Conservation (phyloP, 2,329 filamentous ascomycete species). For the Purpureocillium lavendulum region DNA sequence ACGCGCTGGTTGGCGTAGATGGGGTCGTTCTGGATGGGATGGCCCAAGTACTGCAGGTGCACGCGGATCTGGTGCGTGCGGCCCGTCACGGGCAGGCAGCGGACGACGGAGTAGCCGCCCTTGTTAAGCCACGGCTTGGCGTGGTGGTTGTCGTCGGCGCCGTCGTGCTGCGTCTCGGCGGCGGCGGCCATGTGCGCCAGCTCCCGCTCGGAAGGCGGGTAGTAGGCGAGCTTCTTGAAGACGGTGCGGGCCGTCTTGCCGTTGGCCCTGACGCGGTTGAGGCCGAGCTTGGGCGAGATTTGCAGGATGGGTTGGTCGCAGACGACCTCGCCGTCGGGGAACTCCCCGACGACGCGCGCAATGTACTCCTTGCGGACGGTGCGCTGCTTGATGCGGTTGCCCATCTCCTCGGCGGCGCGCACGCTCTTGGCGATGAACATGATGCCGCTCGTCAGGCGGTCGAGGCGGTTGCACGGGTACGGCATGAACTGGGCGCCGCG, state of each 20-base stretch:
- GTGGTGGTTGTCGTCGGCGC: slow-evolving; percentile 7
- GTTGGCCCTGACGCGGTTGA: slow-evolving; percentile 90
- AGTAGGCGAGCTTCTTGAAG: slow-evolving; percentile 89
- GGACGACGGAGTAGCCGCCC: slow-evolving; percentile 86
- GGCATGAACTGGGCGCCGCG: slow-evolving; percentile 46
- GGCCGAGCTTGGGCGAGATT: slow-evolving; percentile 88
- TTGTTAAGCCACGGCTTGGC: slow-evolving; percentile 38
- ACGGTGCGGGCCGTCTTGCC: slow-evolving; percentile 86
- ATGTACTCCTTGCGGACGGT: slow-evolving; percentile 94
- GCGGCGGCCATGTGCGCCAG: not conserved
- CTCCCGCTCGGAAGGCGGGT: slow-evolving; percentile 45
- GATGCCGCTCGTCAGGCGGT: slow-evolving; percentile 87
- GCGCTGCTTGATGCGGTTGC: slow-evolving; percentile 65
- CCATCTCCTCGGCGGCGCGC: slow-evolving; percentile 69
- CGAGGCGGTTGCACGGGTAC: slow-evolving; percentile 81
- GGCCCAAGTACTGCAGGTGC: slow-evolving; percentile 86
- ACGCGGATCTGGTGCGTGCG: slow-evolving; percentile 93
- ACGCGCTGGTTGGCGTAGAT: slow-evolving; percentile 95
- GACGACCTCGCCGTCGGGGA: slow-evolving; percentile 83
- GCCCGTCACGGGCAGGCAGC: slow-evolving; percentile 87
- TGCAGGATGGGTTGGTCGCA: slow-evolving; percentile 91
- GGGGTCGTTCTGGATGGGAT: slow-evolving; percentile 94
- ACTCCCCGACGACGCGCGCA: slow-evolving; percentile 81
- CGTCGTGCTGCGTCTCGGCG: slow-evolving; percentile 12
- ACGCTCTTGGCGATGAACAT: slow-evolving; percentile 95